phyloP scores from a whole-genome alignment of 2,329 filamentous ascomycete genomes.

The Rachicladosporium sp. region DNA sequence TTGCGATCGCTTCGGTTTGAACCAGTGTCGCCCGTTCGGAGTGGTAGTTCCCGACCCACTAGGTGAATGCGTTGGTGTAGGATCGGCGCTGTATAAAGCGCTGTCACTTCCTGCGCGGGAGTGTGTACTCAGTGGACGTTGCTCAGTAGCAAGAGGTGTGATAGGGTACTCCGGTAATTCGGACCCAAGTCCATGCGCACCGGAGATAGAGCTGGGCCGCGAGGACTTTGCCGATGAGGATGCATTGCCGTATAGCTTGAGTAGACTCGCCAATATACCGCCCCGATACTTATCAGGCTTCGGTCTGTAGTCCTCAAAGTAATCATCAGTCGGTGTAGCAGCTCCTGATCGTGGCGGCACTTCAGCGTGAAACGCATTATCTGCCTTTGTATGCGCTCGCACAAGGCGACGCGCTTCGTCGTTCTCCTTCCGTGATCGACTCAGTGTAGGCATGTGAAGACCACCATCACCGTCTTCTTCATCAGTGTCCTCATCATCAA shows the following conservation, averaged over 20 bases:
- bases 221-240: too few species aligned
- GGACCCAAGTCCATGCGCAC: too few species aligned
- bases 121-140: too few species aligned
- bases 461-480: slow-evolving; percentile 1
- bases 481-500: slow-evolving; percentile 7
- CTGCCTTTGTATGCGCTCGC: slow-evolving; percentile 24
- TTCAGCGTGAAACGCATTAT: too few species aligned
- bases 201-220: too few species aligned
- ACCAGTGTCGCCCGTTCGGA: slow-evolving; percentile 27
- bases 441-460: slow-evolving; percentile 1
- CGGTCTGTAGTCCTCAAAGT: slow-evolving; percentile 52
- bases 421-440: slow-evolving; percentile 8
- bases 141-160: too few species aligned
- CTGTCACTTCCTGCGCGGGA: slow-evolving; percentile 1
- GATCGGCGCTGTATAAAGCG: slow-evolving; percentile 4
- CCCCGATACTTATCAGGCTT: slow-evolving; percentile 57
- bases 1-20: slow-evolving; percentile 17
- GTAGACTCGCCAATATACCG: slow-evolving; percentile 58
- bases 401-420: slow-evolving; percentile 36
- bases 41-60: slow-evolving; percentile 32
- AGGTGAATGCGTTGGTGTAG: slow-evolving; percentile 23
- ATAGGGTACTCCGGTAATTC: too few species aligned
- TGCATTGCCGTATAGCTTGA: slow-evolving; percentile 50
- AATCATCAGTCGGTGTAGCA: slow-evolving; percentile 36
- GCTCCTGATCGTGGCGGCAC: slow-evolving; percentile 29